Evolutionary conservation across 495 filamentous ascomycete species (phyloP).

Genomic region (Xylaria longipes): DNA sequence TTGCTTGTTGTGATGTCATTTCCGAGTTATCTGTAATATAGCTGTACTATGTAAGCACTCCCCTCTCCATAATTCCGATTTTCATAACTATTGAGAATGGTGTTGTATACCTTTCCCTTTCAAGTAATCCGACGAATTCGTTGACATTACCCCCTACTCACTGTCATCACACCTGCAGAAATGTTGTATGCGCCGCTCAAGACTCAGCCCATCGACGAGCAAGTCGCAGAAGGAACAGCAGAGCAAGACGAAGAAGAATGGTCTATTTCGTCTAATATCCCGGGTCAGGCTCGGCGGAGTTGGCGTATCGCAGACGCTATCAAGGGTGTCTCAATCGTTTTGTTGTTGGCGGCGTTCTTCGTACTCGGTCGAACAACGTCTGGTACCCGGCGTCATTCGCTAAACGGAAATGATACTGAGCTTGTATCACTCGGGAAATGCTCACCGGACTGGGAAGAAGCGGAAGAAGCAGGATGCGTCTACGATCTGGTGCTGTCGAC

Average conservation of each 20-base stretch:
- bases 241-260: constrained; percentile 4
- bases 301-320: constrained; percentile 1
- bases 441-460: constrained; percentile 14
- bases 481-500: constrained; percentile 13
- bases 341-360: constrained; percentile 9
- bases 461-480: constrained; percentile 11
- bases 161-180: not conserved
- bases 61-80: not conserved
- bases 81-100: not conserved
- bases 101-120: not conserved
- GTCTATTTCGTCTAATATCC: not conserved
- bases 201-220: not conserved
- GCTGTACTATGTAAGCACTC: constrained; percentile 12
- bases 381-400: not conserved
- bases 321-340: constrained; percentile 14
- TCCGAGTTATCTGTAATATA: not conserved
- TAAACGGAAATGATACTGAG: not conserved
- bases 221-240: not conserved
- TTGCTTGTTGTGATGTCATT: not conserved
- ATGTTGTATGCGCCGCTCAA: constrained; percentile 12
- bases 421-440: constrained; percentile 19
- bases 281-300: not conserved
- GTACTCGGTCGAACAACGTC: constrained; percentile 17
- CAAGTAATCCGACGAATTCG: not conserved
- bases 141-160: not conserved